Base-by-base conservation (phyloP, 2,329 filamentous ascomycete genomes). In the Fusarium redolens region DNA sequence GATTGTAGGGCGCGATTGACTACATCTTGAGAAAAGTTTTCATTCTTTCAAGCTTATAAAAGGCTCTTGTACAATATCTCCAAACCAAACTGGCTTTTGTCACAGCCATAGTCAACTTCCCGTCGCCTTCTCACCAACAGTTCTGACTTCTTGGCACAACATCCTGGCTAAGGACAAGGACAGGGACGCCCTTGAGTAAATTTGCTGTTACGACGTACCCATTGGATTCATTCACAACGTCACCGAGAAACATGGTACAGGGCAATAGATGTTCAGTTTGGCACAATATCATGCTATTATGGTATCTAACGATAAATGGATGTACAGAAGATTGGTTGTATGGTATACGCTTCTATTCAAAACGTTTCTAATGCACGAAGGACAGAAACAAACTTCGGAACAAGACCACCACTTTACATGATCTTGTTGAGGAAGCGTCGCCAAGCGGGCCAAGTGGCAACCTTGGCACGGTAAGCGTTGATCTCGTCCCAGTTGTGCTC, bases 401-500 rank as follows among this genome's bases (percentile, higher is more conserved):
- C 18, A 9, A 25, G 59, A 41, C 20, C 55, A 68, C 33, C n/a
- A 37, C 38, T 50, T 75, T 82, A 85, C 57, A 86, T 83, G 59
- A 85, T 41, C 59, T 78, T 80, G 78, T 84, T 64, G 5, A 83
- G 52, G 28, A 79, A 51, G 7, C 83, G 81, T 77, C 81, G 82
- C 88, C 88, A 91, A 17, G 81, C 79, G 4, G 89, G 89, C 84
- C 84, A 86, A 7, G 81, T 76, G 20, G 86, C 86, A 25, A 89
- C 79, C 79, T 84, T 79, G 41, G 83, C 86, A 35, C 86, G 84
- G 75, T 87, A 84, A 41, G 82, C 85, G 78, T 91, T 87, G 81
- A 92, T 90, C 44, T 83, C 82, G 15, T 91, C 89, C 89, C 89
- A 92, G 78, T 93, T 87, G 64, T 92, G 85, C 81, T 90, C 87